A percentile compares a stretch with the other conserved stretches of the same genome.
Conservation (phyloP, 495 filamentous ascomycete genomes). For the Penicillium roqueforti region DNA sequence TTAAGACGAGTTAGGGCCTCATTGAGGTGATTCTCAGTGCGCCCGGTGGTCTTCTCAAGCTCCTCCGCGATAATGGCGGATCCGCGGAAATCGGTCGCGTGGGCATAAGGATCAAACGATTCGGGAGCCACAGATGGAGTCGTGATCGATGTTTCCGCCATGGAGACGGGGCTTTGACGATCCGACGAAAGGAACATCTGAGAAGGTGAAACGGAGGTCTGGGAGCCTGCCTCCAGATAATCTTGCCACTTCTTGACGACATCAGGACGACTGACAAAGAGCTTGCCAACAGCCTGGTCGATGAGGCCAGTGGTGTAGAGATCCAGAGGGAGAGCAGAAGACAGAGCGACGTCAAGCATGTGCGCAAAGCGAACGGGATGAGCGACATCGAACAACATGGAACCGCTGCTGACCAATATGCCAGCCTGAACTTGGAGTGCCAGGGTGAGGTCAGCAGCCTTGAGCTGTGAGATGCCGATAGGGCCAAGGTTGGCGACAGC, state of each 20-base stretch:
- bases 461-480: conserved; percentile 53
- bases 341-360: conserved; percentile 52
- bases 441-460: conserved; percentile 53
- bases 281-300: conserved; percentile 53
- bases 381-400: conserved; percentile 47
- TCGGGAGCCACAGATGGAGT: conserved; percentile 58
- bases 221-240: conserved; percentile 43
- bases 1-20: conserved; percentile 79
- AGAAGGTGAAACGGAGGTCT: conserved; percentile 14
- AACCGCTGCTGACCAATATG: conserved; percentile 48
- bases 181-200: conserved; percentile 24
- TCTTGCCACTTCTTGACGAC: conserved; percentile 56
- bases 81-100: conserved; percentile 85
- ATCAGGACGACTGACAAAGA: conserved; percentile 51
- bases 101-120: conserved; percentile 82
- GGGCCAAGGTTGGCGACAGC: conserved; percentile 57
- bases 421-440: conserved; percentile 61
- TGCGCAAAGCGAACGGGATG: conserved; percentile 58
- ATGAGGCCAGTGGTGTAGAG: conserved; percentile 49
- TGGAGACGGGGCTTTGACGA: conserved; percentile 39
- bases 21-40: conserved; percentile 64
- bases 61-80: conserved; percentile 85
- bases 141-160: conserved; percentile 33
- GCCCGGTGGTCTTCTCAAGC: conserved; percentile 68
- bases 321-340: conserved; percentile 47